Conservation (phyloP, 2,329 filamentous ascomycete species). For the Aspergillus uvarum region DNA sequence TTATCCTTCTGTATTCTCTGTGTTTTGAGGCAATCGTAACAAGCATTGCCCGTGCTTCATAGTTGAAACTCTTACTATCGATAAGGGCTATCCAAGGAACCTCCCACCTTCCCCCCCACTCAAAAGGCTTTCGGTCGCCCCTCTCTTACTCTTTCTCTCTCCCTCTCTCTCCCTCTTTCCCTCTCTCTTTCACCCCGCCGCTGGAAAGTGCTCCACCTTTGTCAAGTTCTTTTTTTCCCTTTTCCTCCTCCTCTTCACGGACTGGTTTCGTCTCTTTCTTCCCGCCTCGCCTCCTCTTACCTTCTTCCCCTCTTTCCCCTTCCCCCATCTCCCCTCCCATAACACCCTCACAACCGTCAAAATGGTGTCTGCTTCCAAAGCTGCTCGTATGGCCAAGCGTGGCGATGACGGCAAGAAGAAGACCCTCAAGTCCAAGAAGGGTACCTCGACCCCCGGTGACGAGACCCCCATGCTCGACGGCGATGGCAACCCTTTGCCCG, state of each 20-base stretch:
- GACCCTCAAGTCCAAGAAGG: constrained; percentile 62
- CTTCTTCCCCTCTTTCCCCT: constrained; percentile 13
- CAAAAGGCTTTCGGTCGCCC: constrained; percentile 28
- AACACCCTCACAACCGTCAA: constrained; percentile 28
- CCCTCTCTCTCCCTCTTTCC: not conserved
- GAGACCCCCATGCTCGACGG: constrained; percentile 63
- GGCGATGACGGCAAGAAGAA: constrained; percentile 72
- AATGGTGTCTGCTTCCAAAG: constrained; percentile 70
- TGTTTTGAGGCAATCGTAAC: not conserved
- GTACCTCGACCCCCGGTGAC: constrained; percentile 52
- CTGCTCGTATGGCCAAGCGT: constrained; percentile 66
- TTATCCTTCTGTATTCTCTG: not conserved
- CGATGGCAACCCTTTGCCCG: constrained; percentile 55
- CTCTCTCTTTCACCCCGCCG: constrained; percentile 32
- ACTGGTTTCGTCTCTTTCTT: constrained; percentile 23
- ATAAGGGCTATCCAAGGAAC: constrained; percentile 39
- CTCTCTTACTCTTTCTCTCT: constrained; percentile 14
- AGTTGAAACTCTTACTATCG: constrained; percentile 31
- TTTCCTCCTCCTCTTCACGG: constrained; percentile 15
- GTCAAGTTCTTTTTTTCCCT: constrained; percentile 32
- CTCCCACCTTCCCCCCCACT: constrained; percentile 17
- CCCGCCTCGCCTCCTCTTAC: constrained; percentile 18
- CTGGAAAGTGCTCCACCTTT: constrained; percentile 33
- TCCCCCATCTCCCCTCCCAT: constrained; percentile 13
- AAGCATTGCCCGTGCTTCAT: not conserved